Evolutionary conservation across 495 filamentous ascomycete genomes (phyloP).

Genomic region (Neurospora sublineolata): DNA sequence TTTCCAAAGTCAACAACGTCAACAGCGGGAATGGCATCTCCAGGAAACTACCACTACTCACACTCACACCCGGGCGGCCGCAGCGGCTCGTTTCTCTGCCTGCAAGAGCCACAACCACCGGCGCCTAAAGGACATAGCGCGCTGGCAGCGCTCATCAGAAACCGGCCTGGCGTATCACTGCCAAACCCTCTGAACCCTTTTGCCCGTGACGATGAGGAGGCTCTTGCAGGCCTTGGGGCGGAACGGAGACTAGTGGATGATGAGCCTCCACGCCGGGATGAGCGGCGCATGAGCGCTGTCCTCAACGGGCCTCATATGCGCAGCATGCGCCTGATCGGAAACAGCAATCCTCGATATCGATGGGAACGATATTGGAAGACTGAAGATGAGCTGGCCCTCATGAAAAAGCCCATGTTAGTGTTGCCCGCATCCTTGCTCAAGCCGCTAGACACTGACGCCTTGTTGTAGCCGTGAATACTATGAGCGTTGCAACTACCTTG

Average conservation of each 20-base stretch:
- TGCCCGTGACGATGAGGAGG: slow-evolving; percentile 18
- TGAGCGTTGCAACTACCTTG: slow-evolving; percentile 66
- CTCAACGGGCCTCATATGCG: slow-evolving; percentile 61
- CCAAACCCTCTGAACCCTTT: not conserved
- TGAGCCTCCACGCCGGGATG: slow-evolving; percentile 28
- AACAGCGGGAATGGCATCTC: not conserved
- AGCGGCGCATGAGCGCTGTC: slow-evolving; percentile 39
- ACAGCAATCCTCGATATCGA: slow-evolving; percentile 60
- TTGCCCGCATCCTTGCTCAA: not conserved
- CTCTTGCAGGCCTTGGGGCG: not conserved
- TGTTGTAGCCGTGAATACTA: slow-evolving; percentile 59
- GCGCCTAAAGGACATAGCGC: slow-evolving; percentile 19
- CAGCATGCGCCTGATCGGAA: slow-evolving; percentile 66
- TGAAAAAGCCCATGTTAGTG: slow-evolving; percentile 52
- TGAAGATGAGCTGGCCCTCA: slow-evolving; percentile 48
- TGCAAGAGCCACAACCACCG: slow-evolving; percentile 26
- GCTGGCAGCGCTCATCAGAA: slow-evolving; percentile 28
- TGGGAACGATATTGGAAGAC: slow-evolving; percentile 69
- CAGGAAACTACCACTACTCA: not conserved
- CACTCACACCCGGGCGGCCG: slow-evolving; percentile 10
- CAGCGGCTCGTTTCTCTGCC: slow-evolving; percentile 20
- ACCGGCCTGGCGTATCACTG: slow-evolving; percentile 14
- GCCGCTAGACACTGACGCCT: not conserved
- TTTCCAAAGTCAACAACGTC: not conserved
- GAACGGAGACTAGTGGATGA: slow-evolving; percentile 18